Percentiles rank a stretch among this genome's conserved stretches.
Evolutionary conservation across 495 filamentous ascomycete species (phyloP).

Genomic region (Wilcoxina mikolae): DNA sequence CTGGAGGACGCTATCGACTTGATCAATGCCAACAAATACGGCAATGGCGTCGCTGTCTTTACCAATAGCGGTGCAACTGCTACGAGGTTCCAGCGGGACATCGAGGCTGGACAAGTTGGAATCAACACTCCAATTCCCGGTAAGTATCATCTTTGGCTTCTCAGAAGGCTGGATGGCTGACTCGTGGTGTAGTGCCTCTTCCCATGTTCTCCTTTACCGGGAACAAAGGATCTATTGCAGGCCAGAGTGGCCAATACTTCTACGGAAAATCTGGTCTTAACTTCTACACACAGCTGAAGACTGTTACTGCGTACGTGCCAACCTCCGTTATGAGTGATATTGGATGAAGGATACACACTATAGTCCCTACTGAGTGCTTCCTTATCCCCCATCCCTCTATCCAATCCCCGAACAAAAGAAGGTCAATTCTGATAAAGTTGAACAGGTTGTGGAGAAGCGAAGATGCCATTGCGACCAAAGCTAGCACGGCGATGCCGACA

Average conservation of each 20-base stretch:
- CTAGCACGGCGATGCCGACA: conserved; percentile 86
- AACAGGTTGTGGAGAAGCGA: conserved; percentile 66
- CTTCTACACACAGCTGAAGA: conserved; percentile 97
- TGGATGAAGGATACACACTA: too few species aligned
- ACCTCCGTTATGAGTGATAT: not conserved
- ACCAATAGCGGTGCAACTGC: conserved; percentile 47
- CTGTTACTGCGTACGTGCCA: conserved; percentile 48
- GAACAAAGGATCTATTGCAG: conserved; percentile 92
- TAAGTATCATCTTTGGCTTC: not conserved
- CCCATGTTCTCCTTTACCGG: conserved; percentile 98
- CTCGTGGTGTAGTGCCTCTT: conserved; percentile 47
- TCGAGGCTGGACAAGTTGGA: conserved; percentile 65
- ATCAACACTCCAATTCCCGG: conserved; percentile 65
- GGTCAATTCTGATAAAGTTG: conserved; percentile 7
- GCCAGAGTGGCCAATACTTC: conserved; percentile 85
- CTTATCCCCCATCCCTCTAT: too few species aligned
- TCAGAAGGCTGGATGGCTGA: not conserved
- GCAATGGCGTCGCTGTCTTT: conserved; percentile 53
- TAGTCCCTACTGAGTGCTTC: too few species aligned
- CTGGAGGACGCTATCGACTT: conserved; percentile 61
- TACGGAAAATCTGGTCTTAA: conserved; percentile 83
- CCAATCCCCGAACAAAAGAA: too few species aligned
- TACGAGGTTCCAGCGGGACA: conserved; percentile 44
- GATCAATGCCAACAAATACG: conserved; percentile 52
- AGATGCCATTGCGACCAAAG: conserved; percentile 68